Evolutionary conservation across 331 rosid species (phyloP).

Genomic region (Rhamnella rubrinervis): DNA sequence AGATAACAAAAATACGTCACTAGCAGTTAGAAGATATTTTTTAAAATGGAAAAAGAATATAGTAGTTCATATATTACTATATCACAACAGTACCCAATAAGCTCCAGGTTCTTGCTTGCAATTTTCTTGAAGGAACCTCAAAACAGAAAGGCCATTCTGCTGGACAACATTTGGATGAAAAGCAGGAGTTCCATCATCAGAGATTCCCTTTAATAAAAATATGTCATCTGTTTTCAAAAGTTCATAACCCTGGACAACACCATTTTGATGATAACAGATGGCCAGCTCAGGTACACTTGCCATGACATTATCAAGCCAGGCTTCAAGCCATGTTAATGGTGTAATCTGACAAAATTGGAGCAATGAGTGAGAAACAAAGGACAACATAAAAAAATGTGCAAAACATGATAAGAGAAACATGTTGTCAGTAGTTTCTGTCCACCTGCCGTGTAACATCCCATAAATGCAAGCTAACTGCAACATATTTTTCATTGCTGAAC

Average conservation of each 20-base stretch:
- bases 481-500: conserved; percentile 92
- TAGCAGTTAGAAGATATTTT: conserved; percentile 6
- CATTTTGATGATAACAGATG: conserved; percentile 88
- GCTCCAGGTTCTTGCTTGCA: conserved; percentile 99
- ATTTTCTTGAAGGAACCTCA: conserved; percentile 95
- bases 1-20: neutral
- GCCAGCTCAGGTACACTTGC: conserved; percentile 99
- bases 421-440: conserved; percentile 22
- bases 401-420: conserved; percentile 8
- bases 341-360: conserved; percentile 58
- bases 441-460: conserved; percentile 96
- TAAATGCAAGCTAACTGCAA: conserved; percentile 93
- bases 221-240: conserved; percentile 92
- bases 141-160: conserved; percentile 94
- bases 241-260: conserved; percentile 97
- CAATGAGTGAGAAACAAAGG: conserved; percentile 16
- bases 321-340: conserved; percentile 96
- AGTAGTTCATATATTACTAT: neutral
- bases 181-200: conserved; percentile 93
- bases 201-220: conserved; percentile 83
- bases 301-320: conserved; percentile 99
- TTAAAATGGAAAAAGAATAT: conserved; percentile 1
- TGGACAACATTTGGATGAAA: conserved; percentile 94
- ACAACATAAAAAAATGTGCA: neutral
- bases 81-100: conserved; percentile 76